A percentile compares a stretch with the other conserved stretches of the same genome.
Conservation (phyloP, 768 basidiomycete genomes). For the Gyrodon lividus region DNA sequence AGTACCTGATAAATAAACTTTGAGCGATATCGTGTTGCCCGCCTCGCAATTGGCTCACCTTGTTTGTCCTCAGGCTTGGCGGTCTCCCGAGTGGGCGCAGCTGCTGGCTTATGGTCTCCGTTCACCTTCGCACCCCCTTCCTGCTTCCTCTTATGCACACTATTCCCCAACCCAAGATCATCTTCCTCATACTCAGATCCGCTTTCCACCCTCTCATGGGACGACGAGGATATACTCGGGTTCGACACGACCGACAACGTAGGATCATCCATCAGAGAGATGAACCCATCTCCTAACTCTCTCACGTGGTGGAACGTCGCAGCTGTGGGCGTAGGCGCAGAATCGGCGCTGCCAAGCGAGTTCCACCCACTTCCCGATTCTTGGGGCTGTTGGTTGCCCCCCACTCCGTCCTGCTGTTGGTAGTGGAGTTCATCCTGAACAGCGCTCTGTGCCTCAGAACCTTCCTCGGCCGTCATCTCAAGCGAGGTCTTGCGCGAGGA, state of each 20-base stretch:
- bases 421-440: constrained; percentile 1
- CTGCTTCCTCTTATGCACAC: constrained; percentile 39
- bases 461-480: constrained; percentile 31
- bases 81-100: constrained; percentile 17
- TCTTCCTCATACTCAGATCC: constrained; percentile 63
- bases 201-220: constrained; percentile 11
- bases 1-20: constrained; percentile 3
- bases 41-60: constrained; percentile 21
- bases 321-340: constrained; percentile 63
- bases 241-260: constrained; percentile 41
- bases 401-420: constrained; percentile 17
- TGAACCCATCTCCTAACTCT: constrained; percentile 58
- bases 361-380: constrained; percentile 64
- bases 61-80: constrained; percentile 27
- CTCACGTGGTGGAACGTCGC: constrained; percentile 58
- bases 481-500: constrained; percentile 28
- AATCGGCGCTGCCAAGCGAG: constrained; percentile 39
- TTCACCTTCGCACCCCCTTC: constrained; percentile 27
- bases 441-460: constrained; percentile 8
- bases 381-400: constrained; percentile 36
- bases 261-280: constrained; percentile 77
- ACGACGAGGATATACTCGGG: constrained; percentile 9
- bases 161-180: constrained; percentile 90
- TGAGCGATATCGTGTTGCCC: background rate
- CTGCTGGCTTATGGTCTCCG: constrained; percentile 23